These are phyloP conservation scores for Cladochytrium tenue DNA, from an alignment of 371 early-diverging fungal genomes.

Conservation along the genomic window DNA sequence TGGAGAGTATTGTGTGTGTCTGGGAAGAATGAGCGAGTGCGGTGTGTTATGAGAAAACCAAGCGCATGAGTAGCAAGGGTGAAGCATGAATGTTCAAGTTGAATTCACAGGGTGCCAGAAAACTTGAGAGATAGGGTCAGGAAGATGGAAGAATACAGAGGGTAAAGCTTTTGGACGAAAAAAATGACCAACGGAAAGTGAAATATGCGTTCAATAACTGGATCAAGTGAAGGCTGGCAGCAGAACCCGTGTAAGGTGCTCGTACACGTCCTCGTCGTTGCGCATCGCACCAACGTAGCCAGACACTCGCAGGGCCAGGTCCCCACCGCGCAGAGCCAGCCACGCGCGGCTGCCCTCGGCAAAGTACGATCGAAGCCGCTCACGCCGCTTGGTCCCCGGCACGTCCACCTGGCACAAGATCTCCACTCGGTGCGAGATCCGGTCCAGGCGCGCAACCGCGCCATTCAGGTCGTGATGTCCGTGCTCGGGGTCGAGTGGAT, in stretches of 20 bases:
- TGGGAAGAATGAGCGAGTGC: too few species aligned
- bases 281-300: slow-evolving; percentile 19
- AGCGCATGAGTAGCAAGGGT: too few species aligned
- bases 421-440: slow-evolving; percentile 22
- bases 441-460: slow-evolving; percentile 13
- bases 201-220: too few species aligned
- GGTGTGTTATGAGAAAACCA: too few species aligned
- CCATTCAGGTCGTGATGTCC: slow-evolving; percentile 12
- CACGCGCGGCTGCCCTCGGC: slow-evolving; percentile 20
- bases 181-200: too few species aligned
- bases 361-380: slow-evolving; percentile 21
- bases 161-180: too few species aligned
- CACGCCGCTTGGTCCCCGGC: slow-evolving; percentile 14
- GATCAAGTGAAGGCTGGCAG: slow-evolving; percentile 7
- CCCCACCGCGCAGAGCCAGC: slow-evolving; percentile 16
- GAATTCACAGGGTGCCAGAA: too few species aligned
- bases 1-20: too few species aligned
- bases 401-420: slow-evolving; percentile 23
- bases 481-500: slow-evolving; percentile 14
- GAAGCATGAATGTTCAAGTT: too few species aligned
- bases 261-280: slow-evolving; percentile 21
- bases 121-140: too few species aligned
- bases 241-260: slow-evolving; percentile 6
- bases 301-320: slow-evolving; percentile 15
- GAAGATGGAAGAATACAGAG: too few species aligned